Conservation (phyloP, 2,329 filamentous ascomycete species). For the Fusarium lateritium region DNA sequence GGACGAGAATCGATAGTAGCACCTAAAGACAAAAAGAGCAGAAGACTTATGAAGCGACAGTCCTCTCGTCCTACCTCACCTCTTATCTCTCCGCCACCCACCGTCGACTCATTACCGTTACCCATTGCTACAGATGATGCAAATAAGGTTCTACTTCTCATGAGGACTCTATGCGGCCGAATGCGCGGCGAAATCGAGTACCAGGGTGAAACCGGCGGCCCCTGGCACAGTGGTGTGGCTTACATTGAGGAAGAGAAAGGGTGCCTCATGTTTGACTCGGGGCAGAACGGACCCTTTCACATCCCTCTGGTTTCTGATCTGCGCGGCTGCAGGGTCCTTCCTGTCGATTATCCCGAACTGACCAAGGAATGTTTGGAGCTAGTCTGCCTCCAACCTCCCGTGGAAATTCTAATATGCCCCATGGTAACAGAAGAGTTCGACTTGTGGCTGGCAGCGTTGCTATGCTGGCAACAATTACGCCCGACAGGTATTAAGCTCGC, state of each 20-base stretch:
- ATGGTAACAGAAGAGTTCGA: slow-evolving; percentile 77
- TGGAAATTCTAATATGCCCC: slow-evolving; percentile 77
- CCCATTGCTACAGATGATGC: slow-evolving; percentile 77
- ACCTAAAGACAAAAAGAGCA: slow-evolving; percentile 60
- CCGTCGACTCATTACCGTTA: slow-evolving; percentile 71
- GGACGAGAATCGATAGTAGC: slow-evolving; percentile 55
- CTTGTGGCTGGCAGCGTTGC: slow-evolving; percentile 83
- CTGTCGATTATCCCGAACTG: slow-evolving; percentile 63
- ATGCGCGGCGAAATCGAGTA: slow-evolving; percentile 87
- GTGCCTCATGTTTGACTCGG: slow-evolving; percentile 81
- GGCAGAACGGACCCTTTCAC: slow-evolving; percentile 75
- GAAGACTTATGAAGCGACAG: slow-evolving; percentile 69
- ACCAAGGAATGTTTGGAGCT: slow-evolving; percentile 68
- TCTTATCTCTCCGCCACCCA: slow-evolving; percentile 66
- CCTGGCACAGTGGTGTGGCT: slow-evolving; percentile 80
- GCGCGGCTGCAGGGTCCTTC: slow-evolving; percentile 79
- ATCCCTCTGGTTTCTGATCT: slow-evolving; percentile 79
- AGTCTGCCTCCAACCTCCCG: slow-evolving; percentile 65
- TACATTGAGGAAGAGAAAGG: slow-evolving; percentile 84
- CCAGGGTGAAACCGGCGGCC: slow-evolving; percentile 70
- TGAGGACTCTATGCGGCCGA: slow-evolving; percentile 82
- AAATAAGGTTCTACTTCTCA: slow-evolving; percentile 79
- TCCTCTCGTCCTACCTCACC: slow-evolving; percentile 73
- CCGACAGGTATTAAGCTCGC: slow-evolving; percentile 70
- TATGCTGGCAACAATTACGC: slow-evolving; percentile 85